A percentile compares a stretch with the other conserved stretches of the same genome.
These are phyloP conservation scores for Acacia confusa DNA, from an alignment of 306 rosid genomes.

Conservation along the genomic window DNA sequence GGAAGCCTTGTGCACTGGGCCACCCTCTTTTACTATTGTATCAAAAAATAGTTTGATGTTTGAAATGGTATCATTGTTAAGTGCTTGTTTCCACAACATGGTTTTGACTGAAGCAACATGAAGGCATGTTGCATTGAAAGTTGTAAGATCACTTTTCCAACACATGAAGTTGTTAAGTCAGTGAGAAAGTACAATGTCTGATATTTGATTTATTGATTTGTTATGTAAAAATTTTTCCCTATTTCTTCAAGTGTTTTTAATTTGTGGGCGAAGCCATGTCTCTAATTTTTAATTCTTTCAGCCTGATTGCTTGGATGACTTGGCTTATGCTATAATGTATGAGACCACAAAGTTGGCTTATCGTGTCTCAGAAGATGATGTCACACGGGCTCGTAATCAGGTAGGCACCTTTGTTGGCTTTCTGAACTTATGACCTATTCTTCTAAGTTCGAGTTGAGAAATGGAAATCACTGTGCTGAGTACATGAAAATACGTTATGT, in stretches of 20 bases:
- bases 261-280: not conserved
- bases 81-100: not conserved
- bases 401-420: slow-evolving; percentile 36
- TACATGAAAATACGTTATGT: not conserved
- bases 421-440: not conserved
- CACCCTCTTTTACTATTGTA: not conserved
- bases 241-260: not conserved
- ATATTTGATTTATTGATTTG: slow-evolving; percentile 1
- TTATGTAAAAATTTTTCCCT: not conserved
- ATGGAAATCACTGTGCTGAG: not conserved
- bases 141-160: not conserved
- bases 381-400: slow-evolving; percentile 88
- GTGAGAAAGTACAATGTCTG: not conserved
- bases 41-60: slow-evolving; percentile 8
- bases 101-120: not conserved
- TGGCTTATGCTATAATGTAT: slow-evolving; percentile 83
- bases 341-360: slow-evolving; percentile 78
- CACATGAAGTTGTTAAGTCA: not conserved
- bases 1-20: no score
- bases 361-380: slow-evolving; percentile 83
- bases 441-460: slow-evolving; percentile 11
- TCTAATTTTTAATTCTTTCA: slow-evolving; percentile 34
- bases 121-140: not conserved
- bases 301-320: slow-evolving; percentile 78
- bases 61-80: slow-evolving; percentile 10